A percentile compares a stretch with the other conserved stretches of the same genome.
These are phyloP conservation scores for Alternaria dauci DNA, from an alignment of 2,329 filamentous ascomycete species.

Conservation along the genomic window DNA sequence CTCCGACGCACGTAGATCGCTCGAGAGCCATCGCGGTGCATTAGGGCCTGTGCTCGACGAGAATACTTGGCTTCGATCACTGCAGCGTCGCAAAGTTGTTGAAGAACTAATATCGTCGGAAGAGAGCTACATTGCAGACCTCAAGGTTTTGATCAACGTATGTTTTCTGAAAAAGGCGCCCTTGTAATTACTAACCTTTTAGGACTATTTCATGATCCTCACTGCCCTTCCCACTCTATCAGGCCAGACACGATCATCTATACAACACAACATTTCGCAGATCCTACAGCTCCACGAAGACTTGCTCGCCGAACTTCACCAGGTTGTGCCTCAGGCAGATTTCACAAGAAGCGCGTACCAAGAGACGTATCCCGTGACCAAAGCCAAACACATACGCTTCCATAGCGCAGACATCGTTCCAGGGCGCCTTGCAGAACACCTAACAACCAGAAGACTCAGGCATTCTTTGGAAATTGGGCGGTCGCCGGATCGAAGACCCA, in stretches of 20 bases:
- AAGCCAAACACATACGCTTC: constrained; percentile 57
- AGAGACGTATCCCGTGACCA: constrained; percentile 43
- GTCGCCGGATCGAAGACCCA: constrained; percentile 49
- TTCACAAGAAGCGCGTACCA: constrained; percentile 50
- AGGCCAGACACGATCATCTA: constrained; percentile 71
- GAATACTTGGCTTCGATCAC: constrained; percentile 72
- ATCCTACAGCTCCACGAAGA: constrained; percentile 86
- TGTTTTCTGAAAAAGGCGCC: constrained; percentile 37
- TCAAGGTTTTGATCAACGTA: constrained; percentile 88
- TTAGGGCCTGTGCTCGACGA: constrained; percentile 67
- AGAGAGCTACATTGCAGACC: constrained; percentile 84
- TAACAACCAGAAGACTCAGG: constrained; percentile 47
- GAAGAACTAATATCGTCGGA: constrained; percentile 89
- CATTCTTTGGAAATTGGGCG: constrained; percentile 58
- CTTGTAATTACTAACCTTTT: background rate
- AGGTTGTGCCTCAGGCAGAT: constrained; percentile 71
- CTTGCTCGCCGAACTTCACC: constrained; percentile 77
- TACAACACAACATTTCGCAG: constrained; percentile 79
- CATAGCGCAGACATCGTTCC: constrained; percentile 58
- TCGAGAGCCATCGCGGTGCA: constrained; percentile 63
- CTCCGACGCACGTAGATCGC: constrained; percentile 68
- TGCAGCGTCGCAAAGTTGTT: constrained; percentile 79
- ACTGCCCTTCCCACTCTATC: constrained; percentile 73
- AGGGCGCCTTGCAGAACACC: constrained; percentile 46
- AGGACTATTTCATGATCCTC: constrained; percentile 65